phyloP scores from a whole-genome alignment of 345 rosid genomes.

The Litchi chinensis region DNA sequence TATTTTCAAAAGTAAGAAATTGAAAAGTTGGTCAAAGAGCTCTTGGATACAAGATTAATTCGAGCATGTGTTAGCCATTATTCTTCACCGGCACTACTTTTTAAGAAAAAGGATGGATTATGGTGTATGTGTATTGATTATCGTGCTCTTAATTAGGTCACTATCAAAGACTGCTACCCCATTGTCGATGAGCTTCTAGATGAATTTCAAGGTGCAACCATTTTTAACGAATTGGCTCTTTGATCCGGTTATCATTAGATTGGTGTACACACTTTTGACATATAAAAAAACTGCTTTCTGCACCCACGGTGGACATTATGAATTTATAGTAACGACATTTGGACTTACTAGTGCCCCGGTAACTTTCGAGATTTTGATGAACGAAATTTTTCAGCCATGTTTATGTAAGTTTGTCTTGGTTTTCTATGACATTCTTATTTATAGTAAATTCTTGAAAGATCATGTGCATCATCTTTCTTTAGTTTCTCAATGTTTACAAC shows the following conservation, averaged over 20 bases:
- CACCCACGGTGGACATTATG: background rate
- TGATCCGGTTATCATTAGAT: background rate
- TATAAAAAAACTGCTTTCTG: background rate
- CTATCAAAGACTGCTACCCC: no score
- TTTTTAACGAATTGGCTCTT: background rate
- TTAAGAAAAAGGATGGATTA: no score
- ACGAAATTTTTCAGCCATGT: background rate
- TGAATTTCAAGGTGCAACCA: no score
- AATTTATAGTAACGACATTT: background rate
- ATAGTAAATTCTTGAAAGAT: background rate
- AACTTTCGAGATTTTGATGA: background rate
- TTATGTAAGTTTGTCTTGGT: background rate
- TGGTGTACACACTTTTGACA: background rate
- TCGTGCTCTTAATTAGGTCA: no score
- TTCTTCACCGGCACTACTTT: no score
- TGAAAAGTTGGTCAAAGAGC: no score
- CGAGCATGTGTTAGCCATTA: no score
- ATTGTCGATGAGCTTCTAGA: no score
- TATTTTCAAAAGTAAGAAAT: no score
- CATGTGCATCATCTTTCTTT: background rate
- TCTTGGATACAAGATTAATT: no score
- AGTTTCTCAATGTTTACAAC: no score
- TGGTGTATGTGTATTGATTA: no score
- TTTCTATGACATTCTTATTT: background rate
- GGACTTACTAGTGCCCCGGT: background rate